Evolutionary conservation across 139 green algal species (phyloP).

Genomic region (Penium margaritaceum): DNA sequence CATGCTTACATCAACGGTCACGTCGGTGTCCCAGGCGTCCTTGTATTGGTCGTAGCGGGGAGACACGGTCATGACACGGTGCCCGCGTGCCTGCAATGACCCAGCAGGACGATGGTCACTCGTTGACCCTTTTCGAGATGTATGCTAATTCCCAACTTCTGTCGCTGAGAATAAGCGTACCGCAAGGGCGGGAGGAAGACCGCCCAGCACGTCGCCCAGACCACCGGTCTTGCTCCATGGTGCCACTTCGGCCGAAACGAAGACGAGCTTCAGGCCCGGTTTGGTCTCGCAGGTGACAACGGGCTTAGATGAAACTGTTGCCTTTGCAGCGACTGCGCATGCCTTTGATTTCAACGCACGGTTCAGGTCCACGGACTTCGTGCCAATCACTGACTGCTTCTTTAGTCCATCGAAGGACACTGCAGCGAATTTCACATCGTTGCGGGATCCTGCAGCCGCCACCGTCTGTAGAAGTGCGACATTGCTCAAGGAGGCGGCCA

Average conservation of each 20-base stretch:
- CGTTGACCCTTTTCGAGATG: too few species aligned
- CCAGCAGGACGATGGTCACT: constrained; percentile 4
- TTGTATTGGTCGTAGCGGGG: constrained; percentile 92
- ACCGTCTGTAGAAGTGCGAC: too few species aligned
- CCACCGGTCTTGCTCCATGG: constrained; percentile 83
- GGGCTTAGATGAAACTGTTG: too few species aligned
- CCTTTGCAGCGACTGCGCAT: too few species aligned
- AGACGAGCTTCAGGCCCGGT: constrained; percentile 60
- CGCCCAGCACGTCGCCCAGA: constrained; percentile 69
- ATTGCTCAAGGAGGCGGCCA: too few species aligned
- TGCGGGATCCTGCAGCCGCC: too few species aligned
- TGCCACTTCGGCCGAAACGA: constrained; percentile 63
- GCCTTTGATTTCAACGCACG: too few species aligned
- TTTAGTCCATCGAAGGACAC: too few species aligned
- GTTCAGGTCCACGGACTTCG: too few species aligned
- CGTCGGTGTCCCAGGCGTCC: constrained; percentile 88
- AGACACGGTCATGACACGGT: constrained; percentile 89
- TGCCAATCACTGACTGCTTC: too few species aligned
- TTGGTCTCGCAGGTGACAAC: constrained; percentile 8
- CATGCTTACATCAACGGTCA: constrained; percentile 35
- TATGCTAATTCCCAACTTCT: too few species aligned
- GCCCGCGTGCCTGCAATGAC: constrained; percentile 67
- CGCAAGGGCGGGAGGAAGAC: constrained; percentile 74
- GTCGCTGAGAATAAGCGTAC: constrained; percentile 49
- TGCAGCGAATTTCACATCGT: too few species aligned